Evolutionary conservation across 129 eudicot genomes (phyloP), one percentile per base, ranked within the genome.

Genomic region (Glebionis coronaria): DNA sequence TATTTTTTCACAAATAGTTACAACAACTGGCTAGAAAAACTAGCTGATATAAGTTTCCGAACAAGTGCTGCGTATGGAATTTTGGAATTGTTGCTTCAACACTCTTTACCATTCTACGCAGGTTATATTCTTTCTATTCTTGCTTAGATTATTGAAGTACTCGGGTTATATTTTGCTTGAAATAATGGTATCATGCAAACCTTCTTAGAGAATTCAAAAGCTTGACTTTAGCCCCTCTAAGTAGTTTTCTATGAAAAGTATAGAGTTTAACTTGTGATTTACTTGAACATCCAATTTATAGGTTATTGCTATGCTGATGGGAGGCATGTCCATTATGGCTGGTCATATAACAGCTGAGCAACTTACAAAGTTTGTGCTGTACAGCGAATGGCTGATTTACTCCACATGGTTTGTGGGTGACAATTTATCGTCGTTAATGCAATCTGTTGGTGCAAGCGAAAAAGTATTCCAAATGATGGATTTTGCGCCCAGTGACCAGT

Each of bases 331-430:
- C 71, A 94, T 94, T 61, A 73, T 94, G 84, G 65, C 84, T 63
- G 99, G 99, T 74, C 81, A 78, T 47, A 80, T 90, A 61, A 87
- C 99, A 64, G 99, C 99, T 44, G 99, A 94, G 82, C 88, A 90
- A 74, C 97, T 94, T 68, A 94, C 99, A 64, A 94, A 94, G 82
- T 94, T 94, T 79, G 81, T 94, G 78, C 73, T 94, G 67, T 94
- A 94, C 79, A 83, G 99, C 79, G 99, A 94, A 87, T 94, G 99
- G 99, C 76, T 94, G 61, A 94, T 94, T 65, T 94, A 89, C 75
- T 90, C 99, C 13, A 87, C 97, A 71, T 94, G 99, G 99, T 94
- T 89, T 85, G 86, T 94, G 59, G 99, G 97, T 47, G 99, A 94
- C 75, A 87, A 87, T 81, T 85, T 87, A 49, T 87, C 99, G 54